Evolutionary conservation across 345 rosid genomes (phyloP), one percentile per base, ranked within the genome.

Genomic region (Aquilaria yunnanensis): DNA sequence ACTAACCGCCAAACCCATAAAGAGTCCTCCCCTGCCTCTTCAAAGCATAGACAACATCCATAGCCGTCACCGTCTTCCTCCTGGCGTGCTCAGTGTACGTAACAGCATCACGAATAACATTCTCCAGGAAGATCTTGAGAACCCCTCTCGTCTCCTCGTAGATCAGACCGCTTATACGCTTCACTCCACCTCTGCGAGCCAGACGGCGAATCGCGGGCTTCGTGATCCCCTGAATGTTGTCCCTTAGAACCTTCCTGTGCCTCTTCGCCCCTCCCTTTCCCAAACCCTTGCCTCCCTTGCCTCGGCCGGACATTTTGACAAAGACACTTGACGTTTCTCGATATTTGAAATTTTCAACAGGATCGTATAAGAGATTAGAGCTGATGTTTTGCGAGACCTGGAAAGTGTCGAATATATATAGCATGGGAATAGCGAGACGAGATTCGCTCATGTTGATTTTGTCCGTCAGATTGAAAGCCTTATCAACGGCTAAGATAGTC

Each of bases 241-340:
- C 78, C 0, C 78, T 63, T 53, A 76, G 80, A 2, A 76, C 80
- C 61, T 76, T 76, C 49, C 80, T 34, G 67, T 76, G 80, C 12
- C 80, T 48, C 72, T 76, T 76, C 2, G 80, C 80, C 62, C 80
- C 80, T 65, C 80, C 80, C 34, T 76, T 76, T 37, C 80, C 80
- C 43, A 76, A 59, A 59, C 80, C 80, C 45, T 76, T 76, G 58
- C 80, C 80, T 69, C 80, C 80, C 60, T 76, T 76, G 45, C 80
- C 80, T 31, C 80, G 47, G 32, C 80, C 80, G 0, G 80, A 76
- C 80, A 71, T 77, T 51, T 43, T 56, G 32, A 54, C 57, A 1
- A 9, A 54, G 10, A 8, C 10, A n/a, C n/a, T n/a, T n/a, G n/a
- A n/a, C n/a, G n/a, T n/a, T n/a, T n/a, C n/a, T n/a, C n/a, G n/a